Base-by-base conservation (phyloP, 306 rosid species). In the Cucurbita moschata region DNA sequence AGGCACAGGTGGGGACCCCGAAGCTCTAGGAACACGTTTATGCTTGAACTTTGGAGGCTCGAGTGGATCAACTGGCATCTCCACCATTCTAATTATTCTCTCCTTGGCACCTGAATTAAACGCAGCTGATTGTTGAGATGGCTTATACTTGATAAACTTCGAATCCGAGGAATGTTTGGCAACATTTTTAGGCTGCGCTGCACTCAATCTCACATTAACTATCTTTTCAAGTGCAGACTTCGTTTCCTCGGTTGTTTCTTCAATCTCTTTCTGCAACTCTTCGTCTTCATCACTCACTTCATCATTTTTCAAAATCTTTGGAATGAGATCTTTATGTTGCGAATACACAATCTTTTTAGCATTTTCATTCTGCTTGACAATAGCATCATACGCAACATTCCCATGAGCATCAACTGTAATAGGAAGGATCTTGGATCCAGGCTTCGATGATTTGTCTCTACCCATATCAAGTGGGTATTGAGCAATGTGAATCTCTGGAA, bases 391-490 rank as follows among this genome's bases (percentile, higher is more conserved):
- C 0, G 97, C 88, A 49, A 93, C 90, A 38, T 90, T 90, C 4
- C 96, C 97, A 1, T 77, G 87, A 1, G 94, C 91, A 62, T 93
- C 96, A 5, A 93, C 97, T 0, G 92, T 82, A 5, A 93, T 84
- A 0, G 96, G 96, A 46, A 93, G 92, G 63, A 93, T 86, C 62
- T 86, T 85, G 0, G 90, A 86, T 5, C 87, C 92, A 0, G 88
- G 89, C 80, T 93, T 88, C 0, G 83, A 68, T 0, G 81, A 76
- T 71, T 77, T 88, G 56, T 86, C 73, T 66, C 92, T 79, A 18
- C 97, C 98, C 96, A 93, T 86, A 63, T 87, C 97, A 14, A 90
- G 94, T 0, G 96, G 98, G 76, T 90, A 93, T 80, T 93, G 94
- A 10, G 97, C 97, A 0, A 93, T 75, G 50, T 90, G 97, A 64